phyloP scores from a whole-genome alignment of 192 early-diverging fungal species.

The Dispira simplex region DNA sequence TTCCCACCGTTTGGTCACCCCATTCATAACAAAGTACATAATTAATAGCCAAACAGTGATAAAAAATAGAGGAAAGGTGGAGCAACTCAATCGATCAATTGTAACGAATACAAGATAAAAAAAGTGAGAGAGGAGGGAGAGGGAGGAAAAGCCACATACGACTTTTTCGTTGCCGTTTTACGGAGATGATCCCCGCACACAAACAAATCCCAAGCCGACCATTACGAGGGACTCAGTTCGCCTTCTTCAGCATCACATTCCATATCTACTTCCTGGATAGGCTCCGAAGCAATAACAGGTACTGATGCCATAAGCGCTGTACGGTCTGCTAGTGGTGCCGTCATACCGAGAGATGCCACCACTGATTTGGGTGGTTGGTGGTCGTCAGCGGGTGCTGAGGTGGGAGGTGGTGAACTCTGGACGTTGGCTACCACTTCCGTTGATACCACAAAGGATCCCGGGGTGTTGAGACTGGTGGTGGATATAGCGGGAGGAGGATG shows the following conservation, averaged over 20 bases:
- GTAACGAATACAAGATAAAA: not conserved
- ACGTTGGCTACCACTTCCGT: not conserved
- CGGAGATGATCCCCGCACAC: not conserved
- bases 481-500: too few species aligned
- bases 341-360: not conserved
- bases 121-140: not conserved
- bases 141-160: not conserved
- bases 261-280: conserved; percentile 3
- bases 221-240: conserved; percentile 9
- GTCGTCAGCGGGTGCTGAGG: not conserved
- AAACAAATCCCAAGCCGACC: not conserved
- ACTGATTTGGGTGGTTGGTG: not conserved
- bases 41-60: not conserved
- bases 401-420: not conserved
- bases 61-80: not conserved
- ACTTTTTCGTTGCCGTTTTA: too few species aligned
- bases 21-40: too few species aligned
- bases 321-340: not conserved
- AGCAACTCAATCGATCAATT: not conserved
- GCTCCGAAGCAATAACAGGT: not conserved
- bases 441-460: too few species aligned
- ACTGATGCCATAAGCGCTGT: not conserved
- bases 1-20: too few species aligned
- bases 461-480: too few species aligned
- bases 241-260: conserved; percentile 1